Evolutionary conservation across 2,329 filamentous ascomycete species (phyloP).

Genomic region (Curvularia sp.): DNA sequence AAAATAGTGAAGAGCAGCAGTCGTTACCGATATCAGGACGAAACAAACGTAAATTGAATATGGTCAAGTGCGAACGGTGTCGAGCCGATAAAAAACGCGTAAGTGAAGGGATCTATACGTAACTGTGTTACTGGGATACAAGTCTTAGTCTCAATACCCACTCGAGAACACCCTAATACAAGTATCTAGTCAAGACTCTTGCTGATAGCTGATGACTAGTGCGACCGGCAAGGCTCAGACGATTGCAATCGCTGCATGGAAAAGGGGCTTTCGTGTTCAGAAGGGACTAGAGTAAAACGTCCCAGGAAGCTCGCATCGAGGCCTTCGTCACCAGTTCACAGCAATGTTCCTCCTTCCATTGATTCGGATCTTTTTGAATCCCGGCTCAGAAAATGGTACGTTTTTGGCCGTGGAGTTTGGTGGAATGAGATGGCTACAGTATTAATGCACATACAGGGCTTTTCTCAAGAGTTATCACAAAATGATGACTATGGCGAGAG

Average conservation of each 20-base stretch:
- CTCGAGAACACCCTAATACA: background rate
- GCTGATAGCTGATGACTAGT: background rate
- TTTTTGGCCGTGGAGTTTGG: background rate
- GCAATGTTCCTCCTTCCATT: background rate
- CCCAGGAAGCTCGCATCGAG: background rate
- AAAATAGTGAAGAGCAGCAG: background rate
- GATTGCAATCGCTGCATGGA: slow-evolving; percentile 8
- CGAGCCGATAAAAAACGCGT: background rate
- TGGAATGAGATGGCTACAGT: background rate
- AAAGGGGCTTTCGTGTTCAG: slow-evolving; percentile 9
- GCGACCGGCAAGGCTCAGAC: background rate
- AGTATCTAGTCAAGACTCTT: background rate
- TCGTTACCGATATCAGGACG: background rate
- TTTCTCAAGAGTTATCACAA: background rate
- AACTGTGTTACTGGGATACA: background rate
- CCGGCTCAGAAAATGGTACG: background rate
- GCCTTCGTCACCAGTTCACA: too few relatives aligned
- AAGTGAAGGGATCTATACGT: background rate
- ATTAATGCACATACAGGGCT: background rate
- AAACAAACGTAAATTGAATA: background rate
- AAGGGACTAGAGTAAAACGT: slow-evolving; percentile 1
- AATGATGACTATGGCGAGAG: background rate
- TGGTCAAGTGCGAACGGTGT: slow-evolving; percentile 3
- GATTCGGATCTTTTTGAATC: background rate
- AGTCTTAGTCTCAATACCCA: background rate